A percentile compares a stretch with the other conserved stretches of the same genome.
phyloP scores from a whole-genome alignment of 352 stramenopile genomes.

The Phytopythium mirpurense region DNA sequence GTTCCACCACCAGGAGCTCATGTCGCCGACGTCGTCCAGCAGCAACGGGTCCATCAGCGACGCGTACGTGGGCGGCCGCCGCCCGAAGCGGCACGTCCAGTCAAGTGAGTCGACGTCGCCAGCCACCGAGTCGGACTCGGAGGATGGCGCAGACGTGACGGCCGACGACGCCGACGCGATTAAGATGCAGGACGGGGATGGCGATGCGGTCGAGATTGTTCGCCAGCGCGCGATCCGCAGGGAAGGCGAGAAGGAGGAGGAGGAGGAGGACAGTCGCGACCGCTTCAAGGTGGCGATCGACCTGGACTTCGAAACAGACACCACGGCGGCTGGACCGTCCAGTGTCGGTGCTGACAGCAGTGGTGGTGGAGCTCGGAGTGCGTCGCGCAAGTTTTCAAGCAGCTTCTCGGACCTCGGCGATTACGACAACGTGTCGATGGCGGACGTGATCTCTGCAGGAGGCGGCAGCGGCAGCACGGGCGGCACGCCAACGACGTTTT shows the following conservation, averaged over 20 bases:
- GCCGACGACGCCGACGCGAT: neutral
- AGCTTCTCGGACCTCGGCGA: slow-evolving; percentile 87
- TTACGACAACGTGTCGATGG: slow-evolving; percentile 78
- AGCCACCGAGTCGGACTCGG: slow-evolving; percentile 28
- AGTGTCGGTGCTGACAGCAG: neutral
- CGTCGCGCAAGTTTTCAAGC: slow-evolving; percentile 74
- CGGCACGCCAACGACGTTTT: slow-evolving; percentile 56
- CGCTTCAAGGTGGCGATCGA: slow-evolving; percentile 50
- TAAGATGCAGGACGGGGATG: neutral
- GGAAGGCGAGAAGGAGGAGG: slow-evolving; percentile 6
- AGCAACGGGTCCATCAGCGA: slow-evolving; percentile 43
- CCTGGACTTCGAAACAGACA: slow-evolving; percentile 64
- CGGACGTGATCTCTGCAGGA: slow-evolving; percentile 37
- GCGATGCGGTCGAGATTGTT: slow-evolving; percentile 39
- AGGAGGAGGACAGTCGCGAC: slow-evolving; percentile 26
- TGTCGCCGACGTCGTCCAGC: slow-evolving; percentile 53
- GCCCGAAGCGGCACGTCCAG: slow-evolving; percentile 5
- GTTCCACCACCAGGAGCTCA: slow-evolving; percentile 24
- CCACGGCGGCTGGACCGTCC: slow-evolving; percentile 16
- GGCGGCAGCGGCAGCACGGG: slow-evolving; percentile 17
- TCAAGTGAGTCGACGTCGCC: slow-evolving; percentile 16
- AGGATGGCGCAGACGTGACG: slow-evolving; percentile 14
- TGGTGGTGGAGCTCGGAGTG: slow-evolving; percentile 30
- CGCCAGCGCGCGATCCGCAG: slow-evolving; percentile 14
- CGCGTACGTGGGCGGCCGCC: slow-evolving; percentile 9